phyloP scores from a whole-genome alignment of 2,329 filamentous ascomycete genomes.

The Apiospora marii region DNA sequence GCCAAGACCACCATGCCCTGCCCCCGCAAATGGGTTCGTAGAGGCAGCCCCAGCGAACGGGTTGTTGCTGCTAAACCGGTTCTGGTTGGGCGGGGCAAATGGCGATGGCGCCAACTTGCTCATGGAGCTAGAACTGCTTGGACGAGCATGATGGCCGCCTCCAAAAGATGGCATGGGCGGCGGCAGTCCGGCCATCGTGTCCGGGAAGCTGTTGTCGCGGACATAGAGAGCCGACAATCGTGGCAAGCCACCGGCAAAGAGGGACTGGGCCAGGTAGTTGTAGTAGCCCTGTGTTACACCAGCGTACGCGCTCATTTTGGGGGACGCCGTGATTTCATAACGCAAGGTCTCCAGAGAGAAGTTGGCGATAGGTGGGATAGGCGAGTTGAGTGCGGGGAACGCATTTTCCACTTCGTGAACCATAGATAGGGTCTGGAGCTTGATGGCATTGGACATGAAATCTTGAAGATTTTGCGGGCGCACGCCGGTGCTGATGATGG shows the following conservation, averaged over 20 bases:
- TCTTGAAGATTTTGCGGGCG: constrained; percentile 66
- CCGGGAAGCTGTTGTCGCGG: constrained; percentile 82
- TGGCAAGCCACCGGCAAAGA: constrained; percentile 79
- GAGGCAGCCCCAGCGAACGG: constrained; percentile 56
- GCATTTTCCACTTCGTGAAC: constrained; percentile 58
- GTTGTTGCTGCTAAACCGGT: constrained; percentile 68
- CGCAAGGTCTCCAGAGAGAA: constrained; percentile 75
- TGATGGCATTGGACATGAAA: constrained; percentile 64
- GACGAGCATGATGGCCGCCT: constrained; percentile 44
- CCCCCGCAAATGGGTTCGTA: constrained; percentile 34
- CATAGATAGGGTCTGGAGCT: constrained; percentile 64
- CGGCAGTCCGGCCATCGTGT: constrained; percentile 74
- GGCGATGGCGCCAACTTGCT: constrained; percentile 31
- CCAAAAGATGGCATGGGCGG: constrained; percentile 63
- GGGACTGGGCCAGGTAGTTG: constrained; percentile 82
- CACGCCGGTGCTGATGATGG: constrained; percentile 76
- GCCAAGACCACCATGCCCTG: constrained; percentile 41
- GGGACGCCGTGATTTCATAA: constrained; percentile 78
- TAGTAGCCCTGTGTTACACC: constrained; percentile 73
- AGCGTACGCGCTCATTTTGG: constrained; percentile 64
- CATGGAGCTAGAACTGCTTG: constrained; percentile 45
- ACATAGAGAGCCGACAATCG: constrained; percentile 82
- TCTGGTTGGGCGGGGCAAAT: constrained; percentile 28
- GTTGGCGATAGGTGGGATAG: constrained; percentile 72
- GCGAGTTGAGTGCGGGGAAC: constrained; percentile 55